These are phyloP conservation scores for Trypanosomatidae sp. DNA, from an alignment of 208 protist species.

Conservation along the genomic window DNA sequence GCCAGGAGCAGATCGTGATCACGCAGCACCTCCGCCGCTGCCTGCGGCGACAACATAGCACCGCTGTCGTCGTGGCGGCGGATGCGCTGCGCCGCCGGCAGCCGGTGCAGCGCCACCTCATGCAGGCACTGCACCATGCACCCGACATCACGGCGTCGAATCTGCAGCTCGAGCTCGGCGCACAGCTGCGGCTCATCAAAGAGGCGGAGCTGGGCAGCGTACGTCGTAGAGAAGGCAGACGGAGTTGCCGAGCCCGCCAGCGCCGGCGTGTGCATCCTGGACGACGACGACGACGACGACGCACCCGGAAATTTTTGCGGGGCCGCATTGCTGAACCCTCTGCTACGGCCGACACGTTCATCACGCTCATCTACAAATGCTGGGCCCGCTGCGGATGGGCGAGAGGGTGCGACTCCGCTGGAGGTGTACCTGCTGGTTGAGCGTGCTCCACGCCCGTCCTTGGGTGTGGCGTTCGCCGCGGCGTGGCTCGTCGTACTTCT, in stretches of 20 bases:
- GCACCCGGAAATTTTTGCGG: too few relatives aligned
- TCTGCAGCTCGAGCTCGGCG: constrained; percentile 29
- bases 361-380: too few relatives aligned
- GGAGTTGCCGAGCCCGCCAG: neutral
- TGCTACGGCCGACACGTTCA: too few relatives aligned
- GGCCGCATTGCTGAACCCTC: too few relatives aligned
- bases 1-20: constrained; percentile 12
- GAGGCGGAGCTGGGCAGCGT: constrained; percentile 27
- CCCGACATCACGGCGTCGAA: constrained; percentile 28
- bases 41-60: too few relatives aligned
- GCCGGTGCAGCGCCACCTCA: constrained; percentile 29
- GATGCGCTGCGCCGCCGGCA: neutral
- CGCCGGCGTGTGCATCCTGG: neutral
- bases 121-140: constrained; percentile 56
- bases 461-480: neutral
- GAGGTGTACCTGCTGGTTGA: too few relatives aligned
- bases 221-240: constrained; percentile 23
- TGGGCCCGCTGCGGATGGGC: neutral
- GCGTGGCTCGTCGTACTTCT: neutral
- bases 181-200: constrained; percentile 31
- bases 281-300: neutral
- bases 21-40: too few relatives aligned
- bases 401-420: too few relatives aligned
- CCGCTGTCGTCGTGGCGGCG: neutral
- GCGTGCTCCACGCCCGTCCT: too few relatives aligned